phyloP scores from a whole-genome alignment of 2,329 filamentous ascomycete genomes.

The Aspergillus pseudoviridinutans region DNA sequence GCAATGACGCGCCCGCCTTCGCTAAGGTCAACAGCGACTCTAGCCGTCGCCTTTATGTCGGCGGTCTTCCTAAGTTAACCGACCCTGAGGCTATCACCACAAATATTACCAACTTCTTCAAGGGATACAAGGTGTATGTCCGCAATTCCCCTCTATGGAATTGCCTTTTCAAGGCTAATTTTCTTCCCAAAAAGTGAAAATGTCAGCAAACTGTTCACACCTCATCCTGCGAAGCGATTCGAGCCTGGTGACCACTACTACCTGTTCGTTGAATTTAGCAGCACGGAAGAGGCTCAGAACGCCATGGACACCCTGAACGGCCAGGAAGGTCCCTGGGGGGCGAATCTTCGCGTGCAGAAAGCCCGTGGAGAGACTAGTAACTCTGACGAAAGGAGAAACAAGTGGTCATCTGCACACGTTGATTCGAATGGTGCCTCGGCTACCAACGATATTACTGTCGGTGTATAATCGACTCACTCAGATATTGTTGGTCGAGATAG shows the following conservation, averaged over 20 bases:
- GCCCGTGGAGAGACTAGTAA: conserved; percentile 36
- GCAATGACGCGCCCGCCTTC: conserved; percentile 36
- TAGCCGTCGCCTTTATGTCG: conserved; percentile 45
- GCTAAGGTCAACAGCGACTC: conserved; percentile 33
- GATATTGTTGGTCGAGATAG: background rate
- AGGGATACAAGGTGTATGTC: conserved; percentile 41
- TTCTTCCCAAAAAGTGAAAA: conserved; percentile 30
- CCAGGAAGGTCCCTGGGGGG: conserved; percentile 38
- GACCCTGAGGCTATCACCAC: conserved; percentile 40
- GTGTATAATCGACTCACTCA: conserved; percentile 2
- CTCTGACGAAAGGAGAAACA: conserved; percentile 23
- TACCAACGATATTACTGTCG: conserved; percentile 4
- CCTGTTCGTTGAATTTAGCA: conserved; percentile 62
- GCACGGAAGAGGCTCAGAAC: conserved; percentile 49
- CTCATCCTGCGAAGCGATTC: conserved; percentile 52
- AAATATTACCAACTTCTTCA: conserved; percentile 44
- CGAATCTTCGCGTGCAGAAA: conserved; percentile 35
- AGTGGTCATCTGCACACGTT: conserved; percentile 15
- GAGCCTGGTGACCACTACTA: conserved; percentile 57
- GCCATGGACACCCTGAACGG: conserved; percentile 48
- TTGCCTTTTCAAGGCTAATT: background rate
- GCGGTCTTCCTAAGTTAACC: conserved; percentile 43
- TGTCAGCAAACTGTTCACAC: conserved; percentile 55
- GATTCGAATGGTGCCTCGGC: conserved; percentile 1
- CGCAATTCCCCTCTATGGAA: background rate